Base-by-base conservation (phyloP, 2,329 filamentous ascomycete species). In the Lachnellula hyalina region DNA sequence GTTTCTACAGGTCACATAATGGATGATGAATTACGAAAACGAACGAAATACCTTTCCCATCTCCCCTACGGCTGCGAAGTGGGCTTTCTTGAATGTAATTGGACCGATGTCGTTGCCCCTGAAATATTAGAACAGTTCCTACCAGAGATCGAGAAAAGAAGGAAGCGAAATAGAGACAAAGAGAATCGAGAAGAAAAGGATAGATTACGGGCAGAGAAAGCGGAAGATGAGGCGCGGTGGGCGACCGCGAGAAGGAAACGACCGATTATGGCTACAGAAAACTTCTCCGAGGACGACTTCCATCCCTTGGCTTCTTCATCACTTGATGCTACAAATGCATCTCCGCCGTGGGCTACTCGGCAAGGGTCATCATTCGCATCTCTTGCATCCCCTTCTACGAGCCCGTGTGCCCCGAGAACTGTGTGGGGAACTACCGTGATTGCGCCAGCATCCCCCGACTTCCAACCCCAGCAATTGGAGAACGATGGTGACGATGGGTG, bases 361-460 rank as follows among this genome's bases (percentile, higher is more conserved):
- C 76, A 79, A 47, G 76, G 82, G 19, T 76, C 78, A 12, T 83
- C 81, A 0, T 90, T 90, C 63, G 80, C 80, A 35, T 82, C 83
- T 2, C 73, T 96, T 21, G 87, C 89, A 0, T 86, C 85, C 1
- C 85, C 92, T 62, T 92, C 90, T 4, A 92, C 89, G 1, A 95
- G 89, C 59, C 91, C 92, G 0, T 85, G 83, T 6, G 82, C 84
- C 0, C 77, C 82, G 41, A 85, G 84, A 58, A 97, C 93, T 0
- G 90, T 97, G 0, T 97, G 93, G 93, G 93, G 93, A n/a, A 97
- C 93, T 0, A 78, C 82, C 3, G 83, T 81, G 0, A 74, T 96
- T 2, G 67, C 75, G 2, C 75, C 83, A 0, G 74, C 73, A 0
- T 85, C 83, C 3, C 83, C 85, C 2, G 78, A 81, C 11, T 65